Conservation (phyloP, 1,139 yeast species). For the Dujonia santamariae region DNA sequence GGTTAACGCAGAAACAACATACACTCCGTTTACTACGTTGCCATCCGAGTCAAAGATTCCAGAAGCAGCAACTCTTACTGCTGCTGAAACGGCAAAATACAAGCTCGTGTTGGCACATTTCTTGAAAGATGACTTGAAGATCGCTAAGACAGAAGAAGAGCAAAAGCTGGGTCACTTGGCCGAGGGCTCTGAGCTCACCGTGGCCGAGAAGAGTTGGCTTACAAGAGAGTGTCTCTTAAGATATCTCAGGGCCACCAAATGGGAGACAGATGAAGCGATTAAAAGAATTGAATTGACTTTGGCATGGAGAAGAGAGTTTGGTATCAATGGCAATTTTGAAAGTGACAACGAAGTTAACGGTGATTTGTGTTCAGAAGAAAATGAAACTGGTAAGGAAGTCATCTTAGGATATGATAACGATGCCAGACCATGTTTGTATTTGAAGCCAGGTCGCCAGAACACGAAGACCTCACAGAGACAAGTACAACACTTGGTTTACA, state of each 20-base stretch:
- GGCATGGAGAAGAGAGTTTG: conserved; percentile 50
- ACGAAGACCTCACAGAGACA: conserved; percentile 43
- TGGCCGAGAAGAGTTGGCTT: conserved; percentile 42
- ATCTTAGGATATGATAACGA: conserved; percentile 47
- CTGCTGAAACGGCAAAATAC: conserved; percentile 59
- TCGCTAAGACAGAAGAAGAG: conserved; percentile 41
- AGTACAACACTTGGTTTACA: conserved; percentile 48
- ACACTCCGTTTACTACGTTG: conserved; percentile 52
- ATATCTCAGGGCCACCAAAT: conserved; percentile 46
- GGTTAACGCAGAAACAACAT: conserved; percentile 15
- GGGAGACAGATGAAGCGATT: conserved; percentile 40
- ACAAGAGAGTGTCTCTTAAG: conserved; percentile 48
- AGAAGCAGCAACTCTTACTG: conserved; percentile 41
- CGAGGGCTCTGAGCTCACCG: conserved; percentile 19
- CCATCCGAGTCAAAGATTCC: conserved; percentile 52
- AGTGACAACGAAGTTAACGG: conserved; percentile 34
- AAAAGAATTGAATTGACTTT: conserved; percentile 40
- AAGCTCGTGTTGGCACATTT: conserved; percentile 57
- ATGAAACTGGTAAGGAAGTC: conserved; percentile 47
- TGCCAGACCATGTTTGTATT: conserved; percentile 46
- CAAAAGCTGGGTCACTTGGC: conserved; percentile 23
- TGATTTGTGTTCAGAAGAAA: conserved; percentile 31
- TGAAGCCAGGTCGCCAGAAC: conserved; percentile 49
- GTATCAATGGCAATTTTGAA: conserved; percentile 31
- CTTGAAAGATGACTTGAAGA: conserved; percentile 37